phyloP scores from a whole-genome alignment of 805 yeast species.

The Nakazawaea siamensis region DNA sequence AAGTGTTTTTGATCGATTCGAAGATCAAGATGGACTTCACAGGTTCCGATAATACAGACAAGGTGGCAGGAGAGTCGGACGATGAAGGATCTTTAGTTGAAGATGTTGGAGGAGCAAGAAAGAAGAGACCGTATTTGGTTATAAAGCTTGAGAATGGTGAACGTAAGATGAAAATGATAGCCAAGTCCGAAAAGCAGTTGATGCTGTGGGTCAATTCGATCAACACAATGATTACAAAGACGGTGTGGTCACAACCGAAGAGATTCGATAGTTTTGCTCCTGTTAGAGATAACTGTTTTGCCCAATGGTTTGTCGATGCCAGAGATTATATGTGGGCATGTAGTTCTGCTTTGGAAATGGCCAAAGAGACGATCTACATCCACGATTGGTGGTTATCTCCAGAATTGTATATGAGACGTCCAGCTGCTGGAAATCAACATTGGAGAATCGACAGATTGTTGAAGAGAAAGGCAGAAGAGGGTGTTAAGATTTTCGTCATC shows the following conservation, averaged over 20 bases:
- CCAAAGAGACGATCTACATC: conserved; percentile 85
- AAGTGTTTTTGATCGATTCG: conserved; percentile 83
- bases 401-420: conserved; percentile 85
- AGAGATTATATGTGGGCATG: conserved; percentile 97
- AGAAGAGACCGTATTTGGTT: conserved; percentile 38
- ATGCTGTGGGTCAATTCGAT: conserved; percentile 73
- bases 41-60: conserved; percentile 23
- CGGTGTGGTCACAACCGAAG: conserved; percentile 66
- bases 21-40: conserved; percentile 52
- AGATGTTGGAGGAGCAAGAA: conserved; percentile 20
- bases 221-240: conserved; percentile 53
- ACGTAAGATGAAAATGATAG: conserved; percentile 65
- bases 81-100: conserved; percentile 24
- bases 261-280: conserved; percentile 94
- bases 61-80: conserved; percentile 15
- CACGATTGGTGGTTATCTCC: conserved; percentile 99
- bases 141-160: conserved; percentile 66
- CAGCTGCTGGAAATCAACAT: conserved; percentile 90
- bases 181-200: conserved; percentile 56
- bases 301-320: conserved; percentile 92
- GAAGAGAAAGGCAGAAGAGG: conserved; percentile 86
- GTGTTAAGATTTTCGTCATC: conserved; percentile 88
- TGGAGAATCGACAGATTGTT: conserved; percentile 86
- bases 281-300: conserved; percentile 71
- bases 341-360: conserved; percentile 86